phyloP scores from a whole-genome alignment of 1,139 yeast species.

The Candida pseudocylindracea region DNA sequence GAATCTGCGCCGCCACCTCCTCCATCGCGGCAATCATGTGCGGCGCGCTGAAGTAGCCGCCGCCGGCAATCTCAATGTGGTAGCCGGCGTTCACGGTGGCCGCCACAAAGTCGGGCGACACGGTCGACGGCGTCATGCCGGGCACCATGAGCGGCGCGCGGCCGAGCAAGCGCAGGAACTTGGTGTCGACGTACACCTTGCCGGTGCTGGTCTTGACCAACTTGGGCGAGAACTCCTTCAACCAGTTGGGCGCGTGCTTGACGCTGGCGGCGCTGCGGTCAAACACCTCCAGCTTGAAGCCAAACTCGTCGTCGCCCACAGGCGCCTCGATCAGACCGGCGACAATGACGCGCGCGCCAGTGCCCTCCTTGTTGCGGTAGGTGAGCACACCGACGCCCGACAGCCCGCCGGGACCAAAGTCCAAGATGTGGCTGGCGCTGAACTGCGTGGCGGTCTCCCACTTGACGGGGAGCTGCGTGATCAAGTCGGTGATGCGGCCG shows the following conservation, averaged over 20 bases:
- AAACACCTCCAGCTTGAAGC: constrained; percentile 89
- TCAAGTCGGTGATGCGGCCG: constrained; percentile 46
- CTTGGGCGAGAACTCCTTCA: constrained; percentile 68
- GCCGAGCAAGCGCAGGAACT: constrained; percentile 78
- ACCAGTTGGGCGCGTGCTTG: constrained; percentile 82
- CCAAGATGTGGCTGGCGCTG: constrained; percentile 69
- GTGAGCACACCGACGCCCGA: constrained; percentile 93
- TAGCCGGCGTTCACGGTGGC: constrained; percentile 92
- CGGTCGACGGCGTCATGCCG: constrained; percentile 98
- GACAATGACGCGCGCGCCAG: constrained; percentile 84
- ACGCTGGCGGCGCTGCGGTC: constrained; percentile 42
- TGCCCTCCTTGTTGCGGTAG: constrained; percentile 95
- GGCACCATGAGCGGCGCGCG: constrained; percentile 96
- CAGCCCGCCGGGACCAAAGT: constrained; percentile 97
- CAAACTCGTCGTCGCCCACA: constrained; percentile 54
- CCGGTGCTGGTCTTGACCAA: constrained; percentile 55
- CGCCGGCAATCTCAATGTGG: constrained; percentile 95
- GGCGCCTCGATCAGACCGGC: constrained; percentile 72
- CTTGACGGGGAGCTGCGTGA: constrained; percentile 74
- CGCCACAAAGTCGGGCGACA: constrained; percentile 80
- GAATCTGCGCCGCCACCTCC: constrained; percentile 36
- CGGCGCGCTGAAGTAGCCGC: constrained; percentile 74
- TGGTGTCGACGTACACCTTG: constrained; percentile 72
- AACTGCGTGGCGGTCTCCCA: constrained; percentile 86
- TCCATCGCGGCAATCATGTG: constrained; percentile 59